Evolutionary conservation across 306 rosid species (phyloP), one percentile per base, ranked within the genome.

Genomic region (Sicyos edulis): DNA sequence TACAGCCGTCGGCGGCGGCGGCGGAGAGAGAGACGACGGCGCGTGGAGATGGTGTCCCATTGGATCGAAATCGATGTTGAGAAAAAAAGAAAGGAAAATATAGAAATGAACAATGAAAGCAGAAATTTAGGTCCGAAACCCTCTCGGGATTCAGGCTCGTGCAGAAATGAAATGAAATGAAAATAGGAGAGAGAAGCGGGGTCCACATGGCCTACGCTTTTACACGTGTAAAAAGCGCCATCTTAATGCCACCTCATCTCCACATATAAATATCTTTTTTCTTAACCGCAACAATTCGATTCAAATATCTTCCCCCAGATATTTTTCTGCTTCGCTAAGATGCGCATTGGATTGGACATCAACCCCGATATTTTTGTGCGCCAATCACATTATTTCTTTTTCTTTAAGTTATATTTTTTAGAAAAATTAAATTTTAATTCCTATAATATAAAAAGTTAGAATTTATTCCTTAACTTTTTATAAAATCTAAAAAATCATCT

Each of bases 181-280:
- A 62, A 32, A 70, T 37, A 8, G 13, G 70, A 12, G 64, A 13
- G 66, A 17, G 54, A 26, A 50, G 14, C 54, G 64, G 77, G 60
- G 77, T 84, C 89, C 96, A 92, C 80, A 83, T 88, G 95, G 97
- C 95, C 91, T 54, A 53, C 83, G 84, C 89, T 90, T 92, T 92
- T 92, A 85, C 96, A 86, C 91, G 95, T 88, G 97, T 80, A 83
- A 73, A 51, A 10, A 19, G 34, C 12, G 21, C 70, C 57, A 44
- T 12, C 32, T 1, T 7, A 40, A 15, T 78, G 86, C 87, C 96
- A 89, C 86, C 78, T 86, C 95, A 82, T 21, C 82, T 0, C 2
- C 3, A 42, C 81, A 42, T 83, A 92, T 77, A 89, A 65, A 92
- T 89, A 89, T 89, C 95, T 89, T 52, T 8, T 42, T 42, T 9